These are phyloP conservation scores for Lentinula edodes DNA, from an alignment of 768 basidiomycete species.

Conservation along the genomic window DNA sequence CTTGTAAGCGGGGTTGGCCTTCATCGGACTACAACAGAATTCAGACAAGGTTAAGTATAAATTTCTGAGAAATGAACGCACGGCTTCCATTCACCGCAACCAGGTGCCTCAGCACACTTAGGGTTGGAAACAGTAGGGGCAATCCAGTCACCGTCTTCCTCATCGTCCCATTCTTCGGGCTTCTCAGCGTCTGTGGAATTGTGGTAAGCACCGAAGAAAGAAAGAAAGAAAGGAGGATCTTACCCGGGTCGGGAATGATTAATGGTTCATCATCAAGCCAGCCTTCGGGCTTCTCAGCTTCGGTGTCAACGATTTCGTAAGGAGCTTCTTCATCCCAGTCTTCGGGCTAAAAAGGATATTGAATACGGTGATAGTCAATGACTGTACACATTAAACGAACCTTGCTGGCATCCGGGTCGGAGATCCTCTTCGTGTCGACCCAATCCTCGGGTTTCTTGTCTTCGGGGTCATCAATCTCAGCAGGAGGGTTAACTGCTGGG, in stretches of 20 bases:
- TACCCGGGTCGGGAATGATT: conserved; percentile 82
- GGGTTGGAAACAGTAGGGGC: conserved; percentile 88
- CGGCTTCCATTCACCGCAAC: conserved; percentile 94
- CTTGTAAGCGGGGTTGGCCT: conserved; percentile 93
- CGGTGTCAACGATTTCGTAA: conserved; percentile 82
- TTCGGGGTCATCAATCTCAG: conserved; percentile 89
- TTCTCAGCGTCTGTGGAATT: conserved; percentile 65
- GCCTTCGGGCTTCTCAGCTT: conserved; percentile 86
- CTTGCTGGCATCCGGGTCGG: conserved; percentile 82
- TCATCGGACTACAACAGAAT: conserved; percentile 53
- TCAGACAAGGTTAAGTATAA: too few relatives aligned
- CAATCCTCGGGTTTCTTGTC: conserved; percentile 90
- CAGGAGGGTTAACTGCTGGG: conserved; percentile 87
- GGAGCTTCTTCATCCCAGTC: conserved; percentile 99
- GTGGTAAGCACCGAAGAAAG: background rate
- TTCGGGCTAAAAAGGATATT: conserved; percentile 50
- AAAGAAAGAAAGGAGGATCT: conserved; percentile 11
- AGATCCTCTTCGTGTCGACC: conserved; percentile 86
- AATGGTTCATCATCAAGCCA: conserved; percentile 91
- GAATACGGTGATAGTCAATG: background rate
- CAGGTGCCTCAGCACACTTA: conserved; percentile 82
- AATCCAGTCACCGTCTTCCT: conserved; percentile 99
- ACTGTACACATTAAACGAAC: conserved; percentile 26
- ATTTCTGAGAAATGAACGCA: conserved; percentile 23
- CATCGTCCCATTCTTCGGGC: conserved; percentile 99